phyloP scores from a whole-genome alignment of 2,329 filamentous ascomycete genomes.

The Plenodomus biglobosus region DNA sequence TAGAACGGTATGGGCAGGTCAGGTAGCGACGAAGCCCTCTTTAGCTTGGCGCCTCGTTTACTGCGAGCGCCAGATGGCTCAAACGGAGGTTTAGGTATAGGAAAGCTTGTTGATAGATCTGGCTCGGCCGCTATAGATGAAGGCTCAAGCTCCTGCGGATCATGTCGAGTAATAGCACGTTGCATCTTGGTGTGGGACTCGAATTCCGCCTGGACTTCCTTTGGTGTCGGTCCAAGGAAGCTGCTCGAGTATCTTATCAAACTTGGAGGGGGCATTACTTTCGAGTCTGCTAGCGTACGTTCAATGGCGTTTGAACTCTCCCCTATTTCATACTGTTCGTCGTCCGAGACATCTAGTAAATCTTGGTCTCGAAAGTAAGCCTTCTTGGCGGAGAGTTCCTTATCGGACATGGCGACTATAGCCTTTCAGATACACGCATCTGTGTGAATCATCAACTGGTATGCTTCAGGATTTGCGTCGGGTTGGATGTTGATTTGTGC shows the following conservation, averaged over 20 bases:
- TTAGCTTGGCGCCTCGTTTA: constrained; percentile 14
- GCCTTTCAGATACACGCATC: background rate
- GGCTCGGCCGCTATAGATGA: constrained; percentile 24
- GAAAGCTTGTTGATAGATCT: constrained; percentile 17
- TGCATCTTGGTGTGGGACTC: constrained; percentile 22
- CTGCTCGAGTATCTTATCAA: constrained; percentile 22
- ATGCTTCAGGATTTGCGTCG: background rate
- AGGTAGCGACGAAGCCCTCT: constrained; percentile 27
- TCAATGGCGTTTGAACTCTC: constrained; percentile 16
- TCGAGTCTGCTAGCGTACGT: constrained; percentile 25
- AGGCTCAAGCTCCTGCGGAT: constrained; percentile 7
- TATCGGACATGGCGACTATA: constrained; percentile 22
- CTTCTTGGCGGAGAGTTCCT: constrained; percentile 28
- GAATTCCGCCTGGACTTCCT: constrained; percentile 28
- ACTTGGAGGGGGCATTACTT: constrained; percentile 20
- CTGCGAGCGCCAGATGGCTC: background rate
- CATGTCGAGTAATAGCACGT: constrained; percentile 13
- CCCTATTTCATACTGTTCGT: constrained; percentile 25
- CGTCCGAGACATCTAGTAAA: constrained; percentile 33
- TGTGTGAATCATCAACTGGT: background rate
- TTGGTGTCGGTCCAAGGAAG: constrained; percentile 37
- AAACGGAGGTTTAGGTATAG: constrained; percentile 5
- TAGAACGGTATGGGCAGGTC: constrained; percentile 29
- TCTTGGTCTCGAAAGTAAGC: constrained; percentile 35
- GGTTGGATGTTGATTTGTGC: background rate